phyloP scores from a whole-genome alignment of 352 stramenopile genomes.

The Phytophthora uliginosa region DNA sequence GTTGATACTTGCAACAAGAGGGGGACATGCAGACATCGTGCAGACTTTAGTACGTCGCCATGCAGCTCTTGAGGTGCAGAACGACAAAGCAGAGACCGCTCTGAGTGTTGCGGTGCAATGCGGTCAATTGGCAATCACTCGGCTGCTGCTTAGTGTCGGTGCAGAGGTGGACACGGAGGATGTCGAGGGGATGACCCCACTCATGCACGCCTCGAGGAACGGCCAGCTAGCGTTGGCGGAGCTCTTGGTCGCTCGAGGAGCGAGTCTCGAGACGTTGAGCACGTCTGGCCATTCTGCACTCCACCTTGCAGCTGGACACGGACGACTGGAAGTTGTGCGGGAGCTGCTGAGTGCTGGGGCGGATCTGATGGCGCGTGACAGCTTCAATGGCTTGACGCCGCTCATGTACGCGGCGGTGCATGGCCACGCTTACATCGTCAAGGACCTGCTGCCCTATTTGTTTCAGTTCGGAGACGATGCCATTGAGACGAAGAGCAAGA shows the following conservation, averaged over 20 bases:
- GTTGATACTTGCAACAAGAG: conserved; percentile 35
- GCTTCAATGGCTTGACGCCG: conserved; percentile 24
- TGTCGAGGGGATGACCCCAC: conserved; percentile 28
- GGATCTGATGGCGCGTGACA: conserved; percentile 24
- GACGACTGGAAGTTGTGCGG: conserved; percentile 31
- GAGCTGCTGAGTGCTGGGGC: conserved; percentile 27
- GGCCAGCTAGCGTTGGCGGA: conserved; percentile 27
- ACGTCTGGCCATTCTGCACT: conserved; percentile 27
- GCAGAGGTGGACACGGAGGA: conserved; percentile 24
- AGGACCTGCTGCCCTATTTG: conserved; percentile 22
- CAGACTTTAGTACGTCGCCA: conserved; percentile 12
- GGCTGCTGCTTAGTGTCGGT: conserved; percentile 23
- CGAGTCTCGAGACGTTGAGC: conserved; percentile 11
- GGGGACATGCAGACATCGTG: conserved; percentile 24
- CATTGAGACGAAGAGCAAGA: conserved; percentile 32
- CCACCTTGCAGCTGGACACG: conserved; percentile 29
- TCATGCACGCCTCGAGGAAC: conserved; percentile 38
- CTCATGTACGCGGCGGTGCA: conserved; percentile 37
- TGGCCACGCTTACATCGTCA: conserved; percentile 33
- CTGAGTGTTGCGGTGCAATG: conserved; percentile 32
- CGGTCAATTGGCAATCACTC: conserved; percentile 22
- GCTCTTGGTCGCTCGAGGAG: conserved; percentile 25
- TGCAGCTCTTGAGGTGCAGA: conserved; percentile 25
- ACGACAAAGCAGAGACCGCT: conserved; percentile 23
- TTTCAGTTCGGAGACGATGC: conserved; percentile 16